Conservation (phyloP, 805 yeast species). For the Kodamaea laetipori region DNA sequence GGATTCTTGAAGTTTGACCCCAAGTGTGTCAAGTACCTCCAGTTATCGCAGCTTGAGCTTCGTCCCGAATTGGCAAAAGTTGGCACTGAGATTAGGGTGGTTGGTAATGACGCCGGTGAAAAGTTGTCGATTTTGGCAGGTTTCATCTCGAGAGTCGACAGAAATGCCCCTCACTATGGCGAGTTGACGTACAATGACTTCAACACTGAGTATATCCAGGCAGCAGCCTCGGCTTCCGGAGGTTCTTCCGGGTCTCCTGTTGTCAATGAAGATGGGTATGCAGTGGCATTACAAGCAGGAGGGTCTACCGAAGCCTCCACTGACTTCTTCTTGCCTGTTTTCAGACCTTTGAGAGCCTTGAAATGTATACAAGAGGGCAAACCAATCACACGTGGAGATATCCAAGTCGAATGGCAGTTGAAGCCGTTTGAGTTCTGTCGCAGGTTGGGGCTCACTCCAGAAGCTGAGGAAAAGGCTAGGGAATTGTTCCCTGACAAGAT, state of each 20-base stretch:
- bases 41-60: constrained; percentile 62
- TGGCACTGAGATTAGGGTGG: constrained; percentile 92
- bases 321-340: constrained; percentile 86
- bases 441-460: constrained; percentile 77
- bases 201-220: constrained; percentile 92
- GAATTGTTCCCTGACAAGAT: constrained; percentile 67
- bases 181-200: constrained; percentile 85
- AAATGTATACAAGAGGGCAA: constrained; percentile 60
- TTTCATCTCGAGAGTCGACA: constrained; percentile 78
- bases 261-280: constrained; percentile 84
- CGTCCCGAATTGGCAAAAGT: constrained; percentile 83
- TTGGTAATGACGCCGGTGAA: constrained; percentile 97
- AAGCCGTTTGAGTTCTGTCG: constrained; percentile 90
- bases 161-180: constrained; percentile 95
- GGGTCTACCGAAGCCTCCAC: constrained; percentile 91
- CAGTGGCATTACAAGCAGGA: constrained; percentile 93
- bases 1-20: constrained; percentile 86
- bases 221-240: constrained; percentile 94
- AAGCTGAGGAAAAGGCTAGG: constrained; percentile 72
- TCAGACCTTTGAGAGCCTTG: constrained; percentile 80
- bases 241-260: constrained; percentile 97
- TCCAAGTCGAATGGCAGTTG: constrained; percentile 85
- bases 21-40: constrained; percentile 67
- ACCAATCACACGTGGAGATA: constrained; percentile 84
- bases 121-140: constrained; percentile 87